phyloP scores from a whole-genome alignment of 208 protist genomes.

The Leptomonas pyrrhocoris region DNA sequence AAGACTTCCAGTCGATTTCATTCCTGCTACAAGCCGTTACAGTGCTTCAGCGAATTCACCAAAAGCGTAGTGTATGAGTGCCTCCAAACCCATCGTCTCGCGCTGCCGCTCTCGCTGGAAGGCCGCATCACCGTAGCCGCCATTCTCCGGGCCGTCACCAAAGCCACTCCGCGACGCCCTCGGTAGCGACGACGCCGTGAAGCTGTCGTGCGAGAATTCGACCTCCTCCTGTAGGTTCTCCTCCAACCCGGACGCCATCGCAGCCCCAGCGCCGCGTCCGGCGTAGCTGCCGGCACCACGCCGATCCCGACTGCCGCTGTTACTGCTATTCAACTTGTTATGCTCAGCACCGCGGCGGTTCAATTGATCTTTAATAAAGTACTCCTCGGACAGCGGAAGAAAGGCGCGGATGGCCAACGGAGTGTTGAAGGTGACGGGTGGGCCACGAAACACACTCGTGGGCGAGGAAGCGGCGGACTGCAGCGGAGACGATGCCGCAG shows the following conservation, averaged over 20 bases:
- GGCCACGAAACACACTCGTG: slow-evolving; percentile 1
- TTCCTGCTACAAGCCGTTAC: background rate
- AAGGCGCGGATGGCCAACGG: slow-evolving; percentile 71
- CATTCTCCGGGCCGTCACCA: background rate
- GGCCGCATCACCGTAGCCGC: background rate
- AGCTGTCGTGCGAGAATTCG: slow-evolving; percentile 9
- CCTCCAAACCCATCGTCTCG: slow-evolving; percentile 23
- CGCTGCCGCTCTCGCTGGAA: background rate
- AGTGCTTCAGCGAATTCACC: slow-evolving; percentile 26
- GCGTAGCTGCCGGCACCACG: background rate
- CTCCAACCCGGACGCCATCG: slow-evolving; percentile 1
- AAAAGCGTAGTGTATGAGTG: slow-evolving; percentile 33
- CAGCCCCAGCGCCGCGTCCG: background rate
- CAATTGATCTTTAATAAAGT: slow-evolving; percentile 25
- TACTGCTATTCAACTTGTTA: background rate
- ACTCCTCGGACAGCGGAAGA: slow-evolving; percentile 54
- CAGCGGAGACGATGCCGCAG: background rate
- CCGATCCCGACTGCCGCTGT: background rate
- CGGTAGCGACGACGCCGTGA: background rate
- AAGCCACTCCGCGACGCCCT: background rate
- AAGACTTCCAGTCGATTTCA: background rate
- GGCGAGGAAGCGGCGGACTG: background rate
- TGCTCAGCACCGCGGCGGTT: background rate
- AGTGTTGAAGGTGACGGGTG: slow-evolving; percentile 59
- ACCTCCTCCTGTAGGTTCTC: slow-evolving; percentile 6